Base-by-base conservation (phyloP, 495 filamentous ascomycete genomes). In the Bacidia rubella region DNA sequence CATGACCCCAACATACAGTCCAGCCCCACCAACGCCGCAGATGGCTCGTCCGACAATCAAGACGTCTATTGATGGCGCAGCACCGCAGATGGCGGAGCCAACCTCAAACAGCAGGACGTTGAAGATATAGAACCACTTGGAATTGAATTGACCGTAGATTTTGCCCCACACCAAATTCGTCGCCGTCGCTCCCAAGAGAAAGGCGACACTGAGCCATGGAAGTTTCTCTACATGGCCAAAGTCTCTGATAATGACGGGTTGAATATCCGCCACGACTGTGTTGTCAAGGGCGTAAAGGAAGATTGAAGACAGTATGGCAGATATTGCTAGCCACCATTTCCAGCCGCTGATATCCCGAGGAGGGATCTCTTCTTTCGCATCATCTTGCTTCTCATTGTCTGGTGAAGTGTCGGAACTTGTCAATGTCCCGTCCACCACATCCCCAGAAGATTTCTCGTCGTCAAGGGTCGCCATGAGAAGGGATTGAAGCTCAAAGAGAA, bases 271-370 rank as follows among this genome's bases (percentile, higher is more conserved):
- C 4, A 72, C 71, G 32, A 76, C 74, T 49, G 77, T 81, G 40
- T 72, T 75, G 57, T 80, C 76, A 3, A 79, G 65, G 40, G 70
- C 72, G 46, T 72, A 76, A 11, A 77, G 60, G 44, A 78, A 74
- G 29, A 62, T 66, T 29, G 58, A 68, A 12, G 69, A 63, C 23
- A 71, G 64, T 40, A 80, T 65, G 1, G 73, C 62, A 19, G 15
- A 11, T 11, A n/a, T 15, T 38, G 25, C 27, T 35, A 39, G 25
- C n/a, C 19, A n/a, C 48, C 48, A 51, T 29, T 39, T 12, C 3
- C 11, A 47, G 9, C 12, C 21, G 43, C 29, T 15, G 7, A 35
- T 35, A 15, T 35, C 15, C 15, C 29, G 29, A 35, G 29, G 29
- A 35, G 29, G 29, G 5, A 35, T 35, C 29, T 35, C 29, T 7